Conservation (phyloP, 441 rosid genomes). For the Viola pubescens region DNA sequence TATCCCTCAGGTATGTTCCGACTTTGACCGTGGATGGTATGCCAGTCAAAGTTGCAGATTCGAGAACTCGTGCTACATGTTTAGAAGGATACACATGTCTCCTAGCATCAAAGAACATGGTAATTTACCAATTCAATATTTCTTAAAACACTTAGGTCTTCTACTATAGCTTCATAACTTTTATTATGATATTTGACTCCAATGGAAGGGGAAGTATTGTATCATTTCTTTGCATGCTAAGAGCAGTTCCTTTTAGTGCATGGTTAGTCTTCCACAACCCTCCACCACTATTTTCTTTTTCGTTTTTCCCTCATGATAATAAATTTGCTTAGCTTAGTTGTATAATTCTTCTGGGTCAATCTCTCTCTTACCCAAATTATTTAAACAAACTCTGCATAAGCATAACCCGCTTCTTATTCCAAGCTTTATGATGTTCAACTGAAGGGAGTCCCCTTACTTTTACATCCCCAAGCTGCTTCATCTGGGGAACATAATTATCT, state of each 20-base stretch:
- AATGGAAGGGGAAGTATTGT: background rate
- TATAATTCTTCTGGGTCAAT: no score
- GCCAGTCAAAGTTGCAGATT: conserved; percentile 52
- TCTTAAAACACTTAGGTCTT: background rate
- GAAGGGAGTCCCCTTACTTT: no score
- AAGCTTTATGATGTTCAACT: no score
- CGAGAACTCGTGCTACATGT: conserved; percentile 54
- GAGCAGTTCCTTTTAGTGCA: background rate
- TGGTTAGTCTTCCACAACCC: background rate
- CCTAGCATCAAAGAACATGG: conserved; percentile 48
- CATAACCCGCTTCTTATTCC: no score
- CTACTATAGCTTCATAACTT: background rate
- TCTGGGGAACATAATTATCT: no score
- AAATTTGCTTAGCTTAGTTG: no score
- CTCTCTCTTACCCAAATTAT: no score
- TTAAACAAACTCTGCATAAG: no score
- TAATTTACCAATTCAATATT: conserved; percentile 21
- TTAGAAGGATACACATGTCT: conserved; percentile 62
- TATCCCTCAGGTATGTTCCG: conserved; percentile 41
- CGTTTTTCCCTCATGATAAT: no score
- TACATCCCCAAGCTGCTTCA: no score
- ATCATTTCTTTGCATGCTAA: background rate
- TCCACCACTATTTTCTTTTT: no score
- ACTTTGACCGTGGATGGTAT: conserved; percentile 52
- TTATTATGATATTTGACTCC: background rate